Evolutionary conservation across 2,329 filamentous ascomycete genomes (phyloP).

Genomic region (Geoglossum cookeanum): DNA sequence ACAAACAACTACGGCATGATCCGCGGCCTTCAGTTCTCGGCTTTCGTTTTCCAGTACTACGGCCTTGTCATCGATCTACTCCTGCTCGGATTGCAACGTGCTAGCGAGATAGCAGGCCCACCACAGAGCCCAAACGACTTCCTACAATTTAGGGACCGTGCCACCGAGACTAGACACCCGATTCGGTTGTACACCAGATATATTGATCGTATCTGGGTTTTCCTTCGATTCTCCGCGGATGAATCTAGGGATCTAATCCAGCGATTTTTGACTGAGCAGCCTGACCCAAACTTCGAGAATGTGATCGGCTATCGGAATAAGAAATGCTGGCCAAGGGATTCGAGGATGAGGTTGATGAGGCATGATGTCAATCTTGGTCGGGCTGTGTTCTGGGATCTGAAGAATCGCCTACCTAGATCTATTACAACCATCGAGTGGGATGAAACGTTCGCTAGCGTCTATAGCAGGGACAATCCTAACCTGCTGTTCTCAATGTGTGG

Average conservation of each 20-base stretch:
- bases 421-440: slow-evolving; percentile 98
- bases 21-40: slow-evolving; percentile 90
- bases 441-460: slow-evolving; percentile 94
- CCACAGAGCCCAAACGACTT: slow-evolving; percentile 93
- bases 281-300: slow-evolving; percentile 97
- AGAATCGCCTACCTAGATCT: slow-evolving; percentile 85
- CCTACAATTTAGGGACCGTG: slow-evolving; percentile 83
- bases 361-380: slow-evolving; percentile 96
- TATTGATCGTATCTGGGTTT: slow-evolving; percentile 97
- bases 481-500: slow-evolving; percentile 94
- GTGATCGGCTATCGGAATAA: slow-evolving; percentile 98
- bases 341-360: slow-evolving; percentile 92
- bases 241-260: slow-evolving; percentile 93
- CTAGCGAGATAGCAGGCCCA: slow-evolving; percentile 93
- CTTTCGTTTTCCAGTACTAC: slow-evolving; percentile 98
- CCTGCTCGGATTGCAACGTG: slow-evolving; percentile 78
- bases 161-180: slow-evolving; percentile 81
- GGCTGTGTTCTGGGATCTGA: slow-evolving; percentile 96
- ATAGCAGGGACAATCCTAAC: slow-evolving; percentile 95
- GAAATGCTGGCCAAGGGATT: slow-evolving; percentile 97
- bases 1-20: slow-evolving; percentile 99
- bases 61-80: slow-evolving; percentile 87
- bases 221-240: slow-evolving; percentile 81
- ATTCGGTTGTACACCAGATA: slow-evolving; percentile 97
- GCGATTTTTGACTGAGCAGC: slow-evolving; percentile 92